Evolutionary conservation across 1,139 yeast genomes (phyloP).

Genomic region (Blastobotrys capitulatus): DNA sequence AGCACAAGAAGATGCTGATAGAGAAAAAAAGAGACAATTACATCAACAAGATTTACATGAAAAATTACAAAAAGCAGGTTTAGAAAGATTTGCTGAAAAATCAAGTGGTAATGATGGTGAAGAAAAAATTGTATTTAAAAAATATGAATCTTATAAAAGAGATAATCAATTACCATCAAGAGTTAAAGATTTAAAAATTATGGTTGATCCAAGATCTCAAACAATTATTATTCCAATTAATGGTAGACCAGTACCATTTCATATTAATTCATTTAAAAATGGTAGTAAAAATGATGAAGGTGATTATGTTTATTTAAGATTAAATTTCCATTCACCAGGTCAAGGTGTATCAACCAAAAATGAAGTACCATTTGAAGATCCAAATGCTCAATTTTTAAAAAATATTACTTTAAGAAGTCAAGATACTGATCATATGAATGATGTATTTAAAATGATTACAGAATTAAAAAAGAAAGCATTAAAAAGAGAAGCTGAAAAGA

Average conservation of each 20-base stretch:
- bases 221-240: constrained; percentile 86
- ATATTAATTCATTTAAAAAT: constrained; percentile 86
- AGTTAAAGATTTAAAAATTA: constrained; percentile 79
- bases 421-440: constrained; percentile 88
- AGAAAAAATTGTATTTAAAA: constrained; percentile 71
- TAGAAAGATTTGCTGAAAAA: constrained; percentile 31
- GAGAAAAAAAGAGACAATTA: constrained; percentile 76
- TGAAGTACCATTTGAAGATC: constrained; percentile 89
- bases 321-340: constrained; percentile 93
- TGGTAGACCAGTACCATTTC: constrained; percentile 98
- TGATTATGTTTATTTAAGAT: constrained; percentile 81
- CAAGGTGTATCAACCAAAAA: constrained; percentile 59
- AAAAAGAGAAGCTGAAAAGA: constrained; percentile 84
- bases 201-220: constrained; percentile 82
- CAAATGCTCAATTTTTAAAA: constrained; percentile 80
- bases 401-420: constrained; percentile 84
- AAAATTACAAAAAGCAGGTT: constrained; percentile 78
- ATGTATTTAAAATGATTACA: constrained; percentile 82
- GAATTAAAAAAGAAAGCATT: constrained; percentile 91
- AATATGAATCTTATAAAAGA: constrained; percentile 89
- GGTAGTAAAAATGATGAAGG: constrained; percentile 97
- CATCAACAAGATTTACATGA: constrained; percentile 81
- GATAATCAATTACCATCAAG: constrained; percentile 85
- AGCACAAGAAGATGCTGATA: constrained; percentile 64
- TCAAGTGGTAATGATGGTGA: constrained; percentile 59